phyloP scores from a whole-genome alignment of 2,329 filamentous ascomycete species.

The Fusarium sp. region DNA sequence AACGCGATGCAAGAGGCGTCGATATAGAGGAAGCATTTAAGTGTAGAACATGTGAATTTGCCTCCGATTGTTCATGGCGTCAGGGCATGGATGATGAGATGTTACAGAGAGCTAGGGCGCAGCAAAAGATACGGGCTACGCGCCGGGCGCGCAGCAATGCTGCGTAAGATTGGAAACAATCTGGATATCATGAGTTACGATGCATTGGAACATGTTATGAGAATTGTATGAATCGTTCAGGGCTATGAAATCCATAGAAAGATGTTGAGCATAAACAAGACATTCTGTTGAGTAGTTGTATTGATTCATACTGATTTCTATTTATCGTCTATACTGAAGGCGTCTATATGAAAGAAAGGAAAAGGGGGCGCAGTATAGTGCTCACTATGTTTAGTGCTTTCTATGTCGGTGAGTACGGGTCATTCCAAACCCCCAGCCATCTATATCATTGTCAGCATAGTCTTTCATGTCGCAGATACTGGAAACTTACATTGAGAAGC shows the following conservation, averaged over 20 bases:
- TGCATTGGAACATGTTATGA: neutral
- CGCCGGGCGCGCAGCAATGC: slow-evolving; percentile 11
- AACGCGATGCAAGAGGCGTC: slow-evolving; percentile 77
- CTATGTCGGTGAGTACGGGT: slow-evolving; percentile 38
- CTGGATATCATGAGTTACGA: slow-evolving; percentile 32
- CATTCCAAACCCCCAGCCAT: slow-evolving; percentile 41
- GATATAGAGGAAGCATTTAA: slow-evolving; percentile 88
- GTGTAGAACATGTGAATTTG: slow-evolving; percentile 86
- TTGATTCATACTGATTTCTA: neutral
- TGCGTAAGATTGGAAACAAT: slow-evolving; percentile 6
- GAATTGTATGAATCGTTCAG: neutral
- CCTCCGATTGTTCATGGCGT: slow-evolving; percentile 81
- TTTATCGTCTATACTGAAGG: neutral
- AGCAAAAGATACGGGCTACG: slow-evolving; percentile 35
- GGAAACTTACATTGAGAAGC: slow-evolving; percentile 47
- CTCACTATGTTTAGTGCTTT: slow-evolving; percentile 19
- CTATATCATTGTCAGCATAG: slow-evolving; percentile 9
- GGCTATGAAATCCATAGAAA: neutral
- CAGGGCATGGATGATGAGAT: slow-evolving; percentile 71
- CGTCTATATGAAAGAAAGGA: neutral
- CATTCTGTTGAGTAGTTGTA: neutral
- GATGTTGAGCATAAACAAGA: neutral
- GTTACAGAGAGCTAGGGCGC: slow-evolving; percentile 35
- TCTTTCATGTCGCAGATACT: neutral
- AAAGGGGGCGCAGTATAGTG: too few species aligned